Conservation (phyloP, 2,329 filamentous ascomycete genomes). For the Alternaria longipes region DNA sequence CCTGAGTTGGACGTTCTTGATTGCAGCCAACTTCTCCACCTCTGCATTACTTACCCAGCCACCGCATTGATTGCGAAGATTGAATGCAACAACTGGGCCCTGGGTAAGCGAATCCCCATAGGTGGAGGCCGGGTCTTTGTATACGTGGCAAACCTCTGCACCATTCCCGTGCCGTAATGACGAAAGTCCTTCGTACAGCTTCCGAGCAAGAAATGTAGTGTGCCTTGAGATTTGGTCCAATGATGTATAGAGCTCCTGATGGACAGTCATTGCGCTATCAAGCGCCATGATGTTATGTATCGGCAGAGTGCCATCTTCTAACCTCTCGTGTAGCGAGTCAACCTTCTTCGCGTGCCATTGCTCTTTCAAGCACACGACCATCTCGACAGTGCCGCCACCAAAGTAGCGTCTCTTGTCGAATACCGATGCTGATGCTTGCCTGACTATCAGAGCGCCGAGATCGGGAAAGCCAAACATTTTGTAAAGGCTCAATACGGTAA, state of each 20-base stretch:
- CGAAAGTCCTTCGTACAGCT: conserved; percentile 67
- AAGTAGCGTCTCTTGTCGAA: conserved; percentile 81
- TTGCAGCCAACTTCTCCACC: conserved; percentile 82
- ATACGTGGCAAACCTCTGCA: conserved; percentile 70
- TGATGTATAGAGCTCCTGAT: conserved; percentile 73
- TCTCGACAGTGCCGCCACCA: conserved; percentile 92
- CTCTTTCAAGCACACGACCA: conserved; percentile 79
- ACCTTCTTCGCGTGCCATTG: conserved; percentile 83
- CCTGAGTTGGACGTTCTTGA: conserved; percentile 83
- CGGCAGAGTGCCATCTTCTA: conserved; percentile 92
- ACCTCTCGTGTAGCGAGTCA: conserved; percentile 76
- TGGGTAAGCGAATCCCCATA: conserved; percentile 59
- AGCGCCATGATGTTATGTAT: conserved; percentile 90
- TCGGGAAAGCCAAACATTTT: conserved; percentile 99
- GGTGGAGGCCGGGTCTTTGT: conserved; percentile 56
- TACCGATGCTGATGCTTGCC: conserved; percentile 71
- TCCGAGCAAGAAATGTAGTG: conserved; percentile 69
- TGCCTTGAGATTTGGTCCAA: conserved; percentile 77
- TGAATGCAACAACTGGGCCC: conserved; percentile 86
- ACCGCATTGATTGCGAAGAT: conserved; percentile 73
- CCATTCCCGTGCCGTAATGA: conserved; percentile 75
- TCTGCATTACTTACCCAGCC: conserved; percentile 83
- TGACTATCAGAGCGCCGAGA: conserved; percentile 83
- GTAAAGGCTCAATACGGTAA: conserved; percentile 87
- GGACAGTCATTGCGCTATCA: conserved; percentile 75